Evolutionary conservation across 2,329 filamentous ascomycete species (phyloP).

Genomic region (Xylariales sp.): DNA sequence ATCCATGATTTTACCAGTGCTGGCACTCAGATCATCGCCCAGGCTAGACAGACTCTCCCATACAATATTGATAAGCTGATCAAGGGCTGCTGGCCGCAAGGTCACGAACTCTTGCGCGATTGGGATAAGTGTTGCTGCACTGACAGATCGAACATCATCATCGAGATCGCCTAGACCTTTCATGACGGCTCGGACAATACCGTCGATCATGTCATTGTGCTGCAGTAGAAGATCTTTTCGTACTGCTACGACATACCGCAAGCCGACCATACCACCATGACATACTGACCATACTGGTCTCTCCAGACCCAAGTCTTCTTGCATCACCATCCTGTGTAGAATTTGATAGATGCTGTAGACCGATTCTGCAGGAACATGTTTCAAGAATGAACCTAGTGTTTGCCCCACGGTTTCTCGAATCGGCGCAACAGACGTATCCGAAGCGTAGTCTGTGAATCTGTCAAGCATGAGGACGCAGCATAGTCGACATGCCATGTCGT

Average conservation of each 20-base stretch:
- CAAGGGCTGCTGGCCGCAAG: constrained; percentile 71
- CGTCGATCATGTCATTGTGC: constrained; percentile 83
- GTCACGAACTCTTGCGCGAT: constrained; percentile 94
- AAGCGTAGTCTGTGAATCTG: constrained; percentile 95
- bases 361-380: constrained; percentile 72
- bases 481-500: constrained; percentile 90
- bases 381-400: constrained; percentile 82
- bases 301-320: constrained; percentile 70
- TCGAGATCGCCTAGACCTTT: constrained; percentile 87
- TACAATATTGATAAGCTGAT: constrained; percentile 84
- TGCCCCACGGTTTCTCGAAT: constrained; percentile 95
- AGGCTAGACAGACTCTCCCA: constrained; percentile 96
- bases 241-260: constrained; percentile 92
- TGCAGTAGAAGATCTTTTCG: constrained; percentile 86
- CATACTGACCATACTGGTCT: constrained; percentile 87
- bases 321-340: constrained; percentile 86
- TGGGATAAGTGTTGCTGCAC: constrained; percentile 92
- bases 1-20: constrained; percentile 98
- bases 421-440: constrained; percentile 92
- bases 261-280: constrained; percentile 95
- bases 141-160: constrained; percentile 94
- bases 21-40: constrained; percentile 95
- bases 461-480: constrained; percentile 97
- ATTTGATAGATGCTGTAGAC: constrained; percentile 82
- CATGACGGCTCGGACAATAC: constrained; percentile 88